Evolutionary conservation across 2,329 filamentous ascomycete species (phyloP), one percentile per base, ranked within the genome.

Genomic region (Tolypocladium ovalisporum): DNA sequence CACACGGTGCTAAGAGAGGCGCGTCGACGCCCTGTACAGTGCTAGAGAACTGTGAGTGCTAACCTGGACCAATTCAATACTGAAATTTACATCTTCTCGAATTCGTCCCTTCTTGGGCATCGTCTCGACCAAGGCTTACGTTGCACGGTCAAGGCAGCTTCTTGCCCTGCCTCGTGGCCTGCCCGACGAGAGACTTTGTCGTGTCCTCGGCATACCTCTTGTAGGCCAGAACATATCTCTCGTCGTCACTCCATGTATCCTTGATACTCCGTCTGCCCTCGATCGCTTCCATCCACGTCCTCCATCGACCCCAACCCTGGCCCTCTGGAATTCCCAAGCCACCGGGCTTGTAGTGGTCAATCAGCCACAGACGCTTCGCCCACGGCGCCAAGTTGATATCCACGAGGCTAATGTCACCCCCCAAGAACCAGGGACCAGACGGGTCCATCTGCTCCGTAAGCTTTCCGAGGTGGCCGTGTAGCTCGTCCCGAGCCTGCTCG

Each of bases 381-480:
- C 87, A 92, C 0, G 88, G 88, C 40, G 84, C 88, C 3, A 91
- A 72, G 60, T 83, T 80, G 29, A 90, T 75, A 68, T 93, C 89
- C 17, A 90, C 81, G 24, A 91, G 71, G 56, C 79, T 79, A n/a
- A 89, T 79, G 42, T 78, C 72, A 1, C 74, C 68, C 1, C 88
- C 88, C 1, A 85, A 67, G 66, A 91, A 92, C 72, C 81, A 92
- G 0, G 87, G 88, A 0, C 69, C 68, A 0, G 67, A 64, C 0
- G 70, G 56, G 57, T 84, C 76, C 81, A 89, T 87, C 67, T 87
- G 83, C 44, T 71, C 68, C 0, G 80, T 79, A 52, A 90, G 82
- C 2, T 81, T 75, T 66, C 80, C 81, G 52, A 92, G 69, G 53
- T 82, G 76, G 0, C 65, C 70, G 0, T 85, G 70, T 10, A 91